Base-by-base conservation (phyloP, 1,284 basidiomycete species). In the Ganoderma meredithae region DNA sequence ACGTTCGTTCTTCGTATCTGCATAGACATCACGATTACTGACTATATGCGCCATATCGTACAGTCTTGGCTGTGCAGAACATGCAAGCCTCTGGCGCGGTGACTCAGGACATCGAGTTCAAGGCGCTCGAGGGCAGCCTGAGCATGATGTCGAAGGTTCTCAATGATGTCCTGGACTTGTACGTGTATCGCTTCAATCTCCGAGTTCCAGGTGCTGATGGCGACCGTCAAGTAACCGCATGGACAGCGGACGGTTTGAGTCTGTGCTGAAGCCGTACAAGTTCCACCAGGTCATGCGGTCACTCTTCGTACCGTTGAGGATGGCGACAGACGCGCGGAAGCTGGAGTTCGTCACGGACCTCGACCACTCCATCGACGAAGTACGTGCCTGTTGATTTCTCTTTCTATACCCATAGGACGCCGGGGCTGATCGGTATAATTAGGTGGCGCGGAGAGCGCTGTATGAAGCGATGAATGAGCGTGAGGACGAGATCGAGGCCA, bases 131-230 rank as follows among this genome's bases (percentile, higher is more conserved):
- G 74, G 93, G 93, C 2, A 94, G 91, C 77, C 80, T 97, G 66
- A 91, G 88, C 69, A 95, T 96, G 92, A 97, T 95, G 92, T 91
- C 90, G n/a, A 93, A 94, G 83, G 95, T 97, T 0, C 81, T 96
- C 41, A 96, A 97, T 75, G 95, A 96, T 77, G 93, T 96, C 41
- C 83, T 96, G 47, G 92, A 94, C 75, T 94, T 94, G 91, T 92
- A 73, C 76, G 89, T 76, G 27, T 3, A 17, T 10, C 9, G 3
- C 31, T 17, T 22, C 17, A 15, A 25, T 25, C 6, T 17, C 19
- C 22, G 10, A n/a, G 39, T 22, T 60, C 27, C 22, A 39, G n/a
- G 22, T 7, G 58, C 58, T 60, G 39, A 60, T 3, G 17, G 22
- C 63, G 40, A 73, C 22, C 62, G 25, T 62, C 65, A 8, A 82